Percentiles rank a stretch among this genome's conserved stretches.
These are phyloP conservation scores for Grosmannia serpens DNA, from an alignment of 2,329 filamentous ascomycete genomes.

Conservation along the genomic window DNA sequence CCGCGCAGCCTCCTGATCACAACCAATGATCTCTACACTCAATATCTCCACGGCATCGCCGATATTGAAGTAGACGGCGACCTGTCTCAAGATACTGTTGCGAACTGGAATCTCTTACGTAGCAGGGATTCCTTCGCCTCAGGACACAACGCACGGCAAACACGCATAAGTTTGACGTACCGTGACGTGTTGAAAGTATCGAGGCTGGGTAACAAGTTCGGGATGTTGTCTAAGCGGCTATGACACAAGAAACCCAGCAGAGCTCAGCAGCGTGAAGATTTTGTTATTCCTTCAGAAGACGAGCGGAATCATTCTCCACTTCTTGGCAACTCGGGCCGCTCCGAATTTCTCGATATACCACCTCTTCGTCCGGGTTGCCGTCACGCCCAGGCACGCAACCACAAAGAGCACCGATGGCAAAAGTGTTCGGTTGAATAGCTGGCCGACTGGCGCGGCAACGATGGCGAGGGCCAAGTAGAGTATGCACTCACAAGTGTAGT, in stretches of 20 bases:
- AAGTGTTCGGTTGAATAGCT: slow-evolving; percentile 60
- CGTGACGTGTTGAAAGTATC: slow-evolving; percentile 78
- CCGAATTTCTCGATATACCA: slow-evolving; percentile 79
- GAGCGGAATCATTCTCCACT: slow-evolving; percentile 68
- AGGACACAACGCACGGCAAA: slow-evolving; percentile 45
- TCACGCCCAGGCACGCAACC: slow-evolving; percentile 66
- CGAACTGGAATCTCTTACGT: slow-evolving; percentile 60
- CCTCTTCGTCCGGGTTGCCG: slow-evolving; percentile 61
- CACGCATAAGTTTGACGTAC: slow-evolving; percentile 65
- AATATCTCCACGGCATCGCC: slow-evolving; percentile 65
- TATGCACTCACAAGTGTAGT: slow-evolving; percentile 81
- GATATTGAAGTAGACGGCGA: slow-evolving; percentile 54
- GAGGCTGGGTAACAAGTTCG: slow-evolving; percentile 58
- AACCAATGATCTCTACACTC: slow-evolving; percentile 53
- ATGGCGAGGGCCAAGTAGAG: slow-evolving; percentile 74
- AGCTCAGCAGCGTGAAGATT: neutral
- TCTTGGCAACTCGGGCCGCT: slow-evolving; percentile 43
- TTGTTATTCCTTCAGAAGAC: slow-evolving; percentile 35
- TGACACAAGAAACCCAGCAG: neutral
- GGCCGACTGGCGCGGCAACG: slow-evolving; percentile 56
- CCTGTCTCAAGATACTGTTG: slow-evolving; percentile 48
- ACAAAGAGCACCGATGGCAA: slow-evolving; percentile 63
- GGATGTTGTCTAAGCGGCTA: slow-evolving; percentile 24
- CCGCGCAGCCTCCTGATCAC: slow-evolving; percentile 71
- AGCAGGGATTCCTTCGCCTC: slow-evolving; percentile 31